A percentile compares a stretch with the other conserved stretches of the same genome.
Conservation (phyloP, 495 filamentous ascomycete species). For the Penicillium canescens region DNA sequence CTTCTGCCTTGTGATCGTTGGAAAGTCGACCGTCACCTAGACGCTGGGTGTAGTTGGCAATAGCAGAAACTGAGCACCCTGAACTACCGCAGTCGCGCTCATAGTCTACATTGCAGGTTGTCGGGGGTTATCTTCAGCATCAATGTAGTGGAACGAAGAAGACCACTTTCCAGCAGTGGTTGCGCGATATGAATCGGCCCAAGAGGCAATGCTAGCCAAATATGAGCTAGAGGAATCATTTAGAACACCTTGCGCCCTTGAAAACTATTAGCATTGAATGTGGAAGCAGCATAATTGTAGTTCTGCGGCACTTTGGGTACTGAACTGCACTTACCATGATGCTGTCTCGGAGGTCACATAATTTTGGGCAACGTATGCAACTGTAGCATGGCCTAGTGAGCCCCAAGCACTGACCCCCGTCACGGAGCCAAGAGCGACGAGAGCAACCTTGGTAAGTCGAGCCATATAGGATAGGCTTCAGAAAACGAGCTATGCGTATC, state of each 20-base stretch:
- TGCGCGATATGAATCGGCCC: constrained; percentile 60
- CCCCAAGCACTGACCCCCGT: constrained; percentile 50
- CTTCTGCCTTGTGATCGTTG: constrained; percentile 20
- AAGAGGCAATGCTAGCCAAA: constrained; percentile 59
- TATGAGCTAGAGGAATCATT: constrained; percentile 49
- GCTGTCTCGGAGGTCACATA: constrained; percentile 47
- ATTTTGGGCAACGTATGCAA: constrained; percentile 58
- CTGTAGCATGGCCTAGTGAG: constrained; percentile 58
- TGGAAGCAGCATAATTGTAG: too few species aligned
- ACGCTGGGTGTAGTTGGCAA: constrained; percentile 55
- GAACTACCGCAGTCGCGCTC: constrained; percentile 55
- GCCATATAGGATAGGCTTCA: constrained; percentile 4
- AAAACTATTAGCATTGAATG: constrained; percentile 3
- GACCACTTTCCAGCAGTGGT: constrained; percentile 55
- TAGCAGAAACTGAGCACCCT: constrained; percentile 62
- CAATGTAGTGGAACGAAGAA: constrained; percentile 59
- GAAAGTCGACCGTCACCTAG: constrained; percentile 20
- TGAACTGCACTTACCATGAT: constrained; percentile 27
- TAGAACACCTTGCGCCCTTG: constrained; percentile 24
- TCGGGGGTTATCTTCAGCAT: constrained; percentile 64
- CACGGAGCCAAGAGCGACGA: constrained; percentile 13
- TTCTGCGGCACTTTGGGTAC: not conserved
- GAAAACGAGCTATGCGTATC: not conserved
- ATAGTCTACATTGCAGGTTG: constrained; percentile 55
- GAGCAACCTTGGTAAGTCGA: constrained; percentile 8